Base-by-base conservation (phyloP, 305 asterid species). In the Solanum hybrid region DNA sequence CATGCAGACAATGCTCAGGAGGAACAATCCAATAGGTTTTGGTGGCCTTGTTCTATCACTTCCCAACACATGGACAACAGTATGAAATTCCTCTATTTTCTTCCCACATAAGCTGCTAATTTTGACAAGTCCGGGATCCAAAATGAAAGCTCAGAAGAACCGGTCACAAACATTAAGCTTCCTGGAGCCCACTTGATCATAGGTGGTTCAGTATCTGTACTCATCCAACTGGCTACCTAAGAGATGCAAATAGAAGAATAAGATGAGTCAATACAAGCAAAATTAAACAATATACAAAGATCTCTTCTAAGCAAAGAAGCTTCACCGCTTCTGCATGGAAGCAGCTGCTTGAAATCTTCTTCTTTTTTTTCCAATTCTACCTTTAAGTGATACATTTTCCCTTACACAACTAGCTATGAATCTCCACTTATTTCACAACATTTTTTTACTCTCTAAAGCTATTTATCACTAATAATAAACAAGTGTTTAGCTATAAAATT, bases 101-200 rank as follows among this genome's bases (percentile, higher is more conserved):
- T 94, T 92, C 99, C 99, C 89, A 94, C 98, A 92, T 96, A 96
- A 87, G 98, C 96, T 27, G 98, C 96, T 90, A 96, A 91, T 90
- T 96, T 98, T 26, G 99, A 98, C 14, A 98, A 94, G 94, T 98
- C 98, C 6, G 99, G 98, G 86, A 97, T 92, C 98, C 99, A 96
- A 93, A 98, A 98, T 36, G 99, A 96, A 86, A 96, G 89, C 93
- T 96, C 99, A 11, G 98, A 95, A 89, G 99, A 96, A 87, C 99
- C 99, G 45, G 99, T 98, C 37, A 92, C 99, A 90, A 96, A 96
- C 99, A 96, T 97, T 89, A 97, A 93, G 93, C 94, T 95, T 91
- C 98, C 98, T n/a, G 98, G 98, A 79, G 98, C 97, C 99, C 99
- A 97, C 92, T 96, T 96, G 64, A 96, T 94, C 85, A 95, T 97